These are phyloP conservation scores for Aaosphaeria pasadenensis DNA, from an alignment of 2,329 filamentous ascomycete species.

Conservation along the genomic window DNA sequence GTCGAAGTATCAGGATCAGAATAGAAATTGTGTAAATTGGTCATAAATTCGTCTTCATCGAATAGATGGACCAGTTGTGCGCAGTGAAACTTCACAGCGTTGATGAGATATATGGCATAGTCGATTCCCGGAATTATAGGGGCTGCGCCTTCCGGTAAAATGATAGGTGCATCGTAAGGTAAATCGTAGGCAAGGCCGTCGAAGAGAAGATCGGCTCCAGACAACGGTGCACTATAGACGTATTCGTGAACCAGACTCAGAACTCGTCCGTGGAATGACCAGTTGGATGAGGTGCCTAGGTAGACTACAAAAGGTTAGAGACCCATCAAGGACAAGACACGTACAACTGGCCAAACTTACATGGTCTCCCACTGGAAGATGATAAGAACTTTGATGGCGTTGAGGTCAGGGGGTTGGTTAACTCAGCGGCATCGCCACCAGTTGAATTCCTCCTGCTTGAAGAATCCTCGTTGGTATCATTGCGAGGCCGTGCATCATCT, in stretches of 20 bases:
- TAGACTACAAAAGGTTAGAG: constrained; percentile 39
- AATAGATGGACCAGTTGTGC: constrained; percentile 55
- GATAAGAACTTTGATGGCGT: neutral
- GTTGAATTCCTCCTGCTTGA: neutral
- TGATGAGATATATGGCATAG: constrained; percentile 53
- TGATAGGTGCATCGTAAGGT: constrained; percentile 46
- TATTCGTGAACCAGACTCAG: constrained; percentile 50
- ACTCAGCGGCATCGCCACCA: neutral
- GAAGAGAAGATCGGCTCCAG: constrained; percentile 47
- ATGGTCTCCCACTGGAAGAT: neutral
- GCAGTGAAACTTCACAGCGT: constrained; percentile 56
- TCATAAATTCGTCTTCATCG: constrained; percentile 53
- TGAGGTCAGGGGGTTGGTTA: neutral
- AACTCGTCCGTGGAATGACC: constrained; percentile 53
- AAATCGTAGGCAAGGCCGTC: constrained; percentile 53
- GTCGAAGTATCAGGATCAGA: constrained; percentile 25
- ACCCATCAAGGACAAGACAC: neutral
- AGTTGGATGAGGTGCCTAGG: constrained; percentile 56
- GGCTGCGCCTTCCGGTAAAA: constrained; percentile 25
- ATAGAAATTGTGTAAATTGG: constrained; percentile 42
- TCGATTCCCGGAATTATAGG: constrained; percentile 50
- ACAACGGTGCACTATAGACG: constrained; percentile 42
- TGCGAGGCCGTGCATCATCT: neutral
- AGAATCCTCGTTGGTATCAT: neutral
- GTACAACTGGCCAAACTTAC: neutral